Base-by-base conservation (phyloP, 345 rosid genomes). In the Syzygium oleosum region DNA sequence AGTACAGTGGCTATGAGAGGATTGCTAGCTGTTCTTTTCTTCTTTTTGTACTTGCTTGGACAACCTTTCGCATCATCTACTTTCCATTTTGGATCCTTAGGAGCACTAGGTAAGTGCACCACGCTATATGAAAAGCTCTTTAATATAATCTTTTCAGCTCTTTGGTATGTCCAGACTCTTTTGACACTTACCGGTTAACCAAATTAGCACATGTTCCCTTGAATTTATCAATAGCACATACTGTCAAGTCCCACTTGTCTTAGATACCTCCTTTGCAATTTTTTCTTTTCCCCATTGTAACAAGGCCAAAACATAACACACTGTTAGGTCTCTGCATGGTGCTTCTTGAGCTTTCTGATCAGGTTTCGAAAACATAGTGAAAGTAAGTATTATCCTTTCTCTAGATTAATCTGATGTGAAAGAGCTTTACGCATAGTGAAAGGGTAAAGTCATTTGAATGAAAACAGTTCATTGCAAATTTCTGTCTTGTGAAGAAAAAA, bases 51-150 rank as follows among this genome's bases (percentile, higher is more conserved):
- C 51, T 94, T 87, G 91, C 91, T 77, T 97, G 90, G 89, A 94
- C 95, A 77, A 84, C 92, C 87, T 92, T 97, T 34, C 98, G 98
- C 12, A 90, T 94, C 53, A 87, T 93, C 87, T 90, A 90, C 93
- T 94, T 86, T 84, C 97, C 98, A 17, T 94, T 95, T 89, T 93
- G 96, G 98, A 84, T 96, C 63, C 91, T 96, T 58, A 56, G 96
- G 94, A 97, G 98, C 87, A 96, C 99, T 88, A 95, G 96, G 99
- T 95, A 86, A 83, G 92, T 87, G 43, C 84, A 52, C 5, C 55
- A 5, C 77, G 25, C 51, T 25, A 31, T 51, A 22, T 17, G 65
- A 27, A n/a, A 23, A 14, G 59, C 46, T 84, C 59, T 87, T 8
- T 19, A 6, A 53, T 46, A 38, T 8, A 52, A 49, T 31, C 21